Evolutionary conservation across 2,329 filamentous ascomycete genomes (phyloP).

Genomic region (Pseudocercospora vitis): DNA sequence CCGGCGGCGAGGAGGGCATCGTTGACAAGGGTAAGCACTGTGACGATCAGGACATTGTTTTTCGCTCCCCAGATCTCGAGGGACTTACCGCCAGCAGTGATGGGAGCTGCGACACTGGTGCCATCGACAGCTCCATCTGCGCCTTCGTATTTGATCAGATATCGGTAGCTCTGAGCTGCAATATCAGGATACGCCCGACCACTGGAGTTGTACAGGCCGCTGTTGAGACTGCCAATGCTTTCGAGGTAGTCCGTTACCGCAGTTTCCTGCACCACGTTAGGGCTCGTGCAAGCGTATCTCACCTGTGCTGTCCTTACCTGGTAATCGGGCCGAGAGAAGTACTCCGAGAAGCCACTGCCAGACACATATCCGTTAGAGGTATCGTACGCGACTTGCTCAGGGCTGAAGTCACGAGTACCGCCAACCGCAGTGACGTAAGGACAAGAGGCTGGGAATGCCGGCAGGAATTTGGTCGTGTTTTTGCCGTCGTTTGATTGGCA

Average conservation of each 20-base stretch:
- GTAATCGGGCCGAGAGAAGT: constrained; percentile 45
- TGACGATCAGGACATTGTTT: neutral
- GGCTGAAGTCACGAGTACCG: constrained; percentile 42
- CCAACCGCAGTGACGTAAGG: constrained; percentile 50
- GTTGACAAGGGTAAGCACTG: constrained; percentile 58
- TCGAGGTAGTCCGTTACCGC: constrained; percentile 44
- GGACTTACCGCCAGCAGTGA: constrained; percentile 50
- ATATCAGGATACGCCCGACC: constrained; percentile 50
- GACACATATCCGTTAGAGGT: constrained; percentile 45
- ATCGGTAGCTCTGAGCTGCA: constrained; percentile 54
- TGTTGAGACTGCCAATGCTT: constrained; percentile 41
- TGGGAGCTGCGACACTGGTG: constrained; percentile 56
- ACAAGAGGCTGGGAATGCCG: constrained; percentile 50
- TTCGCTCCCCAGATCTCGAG: no score
- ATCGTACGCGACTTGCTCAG: constrained; percentile 44
- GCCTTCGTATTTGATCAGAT: constrained; percentile 47
- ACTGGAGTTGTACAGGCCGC: constrained; percentile 45
- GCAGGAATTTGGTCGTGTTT: constrained; percentile 48
- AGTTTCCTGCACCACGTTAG: neutral
- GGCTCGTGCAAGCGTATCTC: neutral
- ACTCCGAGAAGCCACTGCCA: constrained; percentile 47
- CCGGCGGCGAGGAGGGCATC: constrained; percentile 57
- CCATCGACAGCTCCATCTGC: constrained; percentile 51
- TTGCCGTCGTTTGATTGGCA: constrained; percentile 49
- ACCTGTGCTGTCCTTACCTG: constrained; percentile 30